Evolutionary conservation across 495 filamentous ascomycete species (phyloP), one percentile per base, ranked within the genome.

Genomic region (Bacidia rubella): DNA sequence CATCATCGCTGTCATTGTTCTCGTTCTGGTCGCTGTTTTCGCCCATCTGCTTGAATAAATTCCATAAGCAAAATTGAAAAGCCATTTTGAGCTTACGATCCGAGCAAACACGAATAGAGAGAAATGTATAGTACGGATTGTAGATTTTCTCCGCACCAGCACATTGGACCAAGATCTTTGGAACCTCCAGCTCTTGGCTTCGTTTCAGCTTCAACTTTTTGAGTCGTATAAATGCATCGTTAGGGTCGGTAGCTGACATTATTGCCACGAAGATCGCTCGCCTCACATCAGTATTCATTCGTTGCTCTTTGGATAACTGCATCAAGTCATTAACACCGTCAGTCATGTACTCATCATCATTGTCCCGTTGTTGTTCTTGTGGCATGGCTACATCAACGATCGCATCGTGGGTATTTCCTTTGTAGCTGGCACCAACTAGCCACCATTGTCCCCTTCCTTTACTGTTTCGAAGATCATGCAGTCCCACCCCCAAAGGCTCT

Each of bases 401-500:
- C 38, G 55, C 47, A 15, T 57, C 42, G 20, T 69, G 61, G 22
- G 68, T 68, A 27, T 47, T 51, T 48, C 76, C 74, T 25, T 73
- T 80, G 83, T 88, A 95, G 66, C 87, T 93, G 11, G 90, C 89
- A 42, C 92, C 90, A 22, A 95, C 83, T 32, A 97, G 77, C 92
- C 92, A 97, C 93, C 92, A 97, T 71, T 95, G 96, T 2, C 92
- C 92, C 66, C 85, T 87, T 57, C 83, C 88, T 20, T 88, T 81
- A 2, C 80, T 82, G 51, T 90, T 74, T 50, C 75, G 75, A 54
- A 97, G 86, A 61, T 97, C 92, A 23, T 76, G 69, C 3, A 95
- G 73, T 10, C 84, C 79, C 47, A 94, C 77, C 20, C 86, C 78
- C 41, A 98, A 74, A 15, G 92, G 88, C 59, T 97, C 87, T 2